Base-by-base conservation (phyloP, 495 filamentous ascomycete genomes). In the Hypoxylon crocopeplum region DNA sequence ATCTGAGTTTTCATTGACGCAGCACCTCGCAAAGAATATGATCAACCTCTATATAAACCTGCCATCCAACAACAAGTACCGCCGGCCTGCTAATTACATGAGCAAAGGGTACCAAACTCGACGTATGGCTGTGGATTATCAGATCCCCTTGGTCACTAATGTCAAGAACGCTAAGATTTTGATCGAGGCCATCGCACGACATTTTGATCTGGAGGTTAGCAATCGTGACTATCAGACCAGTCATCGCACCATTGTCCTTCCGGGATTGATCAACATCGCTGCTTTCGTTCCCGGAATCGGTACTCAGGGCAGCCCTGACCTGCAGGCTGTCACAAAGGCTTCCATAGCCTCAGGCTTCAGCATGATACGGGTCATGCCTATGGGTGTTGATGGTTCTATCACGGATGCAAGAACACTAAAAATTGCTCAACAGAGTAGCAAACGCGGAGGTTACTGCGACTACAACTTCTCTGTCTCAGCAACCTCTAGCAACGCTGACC, bases 41-140 rank as follows among this genome's bases (percentile, higher is more conserved):
- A 98, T 98, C 55, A 93, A 97, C 75, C 81, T 98, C 27, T 98
- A 98, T 75, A 96, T 98, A 84, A 98, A 98, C 75, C 77, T 98
- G 70, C 94, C 94, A 3, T 97, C 93, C n/a, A 96, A 81, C 83
- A 98, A 98, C 75, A 87, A 91, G 60, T 98, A 93, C 81, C 83
- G 94, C 54, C 86, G 94, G 50, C 94, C 94, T 19, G 94, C 94
- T 49, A 98, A 90, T 77, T 98, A 98, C 77, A 93, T 98, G 88
- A 96, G 92, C 72, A 93, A 90, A 75, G 94, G 94, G 47, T 98
- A 98, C 73, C 86, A 86, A 59, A 97, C 94, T 25, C 84, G 94
- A 69, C 87, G 94, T 64, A 96, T 98, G 94, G 94, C 94, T 21
- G 94, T 98, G 16, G 94, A 98, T 74, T 98, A 97, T 75, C 93